Evolutionary conservation across 495 filamentous ascomycete genomes (phyloP).

Genomic region (Durotheca rogersii): DNA sequence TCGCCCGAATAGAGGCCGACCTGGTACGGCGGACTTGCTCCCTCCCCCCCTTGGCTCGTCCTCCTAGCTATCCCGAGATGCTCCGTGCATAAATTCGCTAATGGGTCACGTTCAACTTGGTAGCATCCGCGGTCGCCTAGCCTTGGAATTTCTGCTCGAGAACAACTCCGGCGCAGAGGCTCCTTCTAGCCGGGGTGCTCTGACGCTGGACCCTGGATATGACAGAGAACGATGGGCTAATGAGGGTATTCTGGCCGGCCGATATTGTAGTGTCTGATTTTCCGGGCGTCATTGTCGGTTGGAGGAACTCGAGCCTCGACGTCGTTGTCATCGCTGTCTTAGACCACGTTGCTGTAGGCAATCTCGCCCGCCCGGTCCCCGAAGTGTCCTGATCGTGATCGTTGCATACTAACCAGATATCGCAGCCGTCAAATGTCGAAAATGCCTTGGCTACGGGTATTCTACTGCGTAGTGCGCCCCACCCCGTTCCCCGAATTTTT

Average conservation of each 20-base stretch:
- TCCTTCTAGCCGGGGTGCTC: conserved; percentile 69
- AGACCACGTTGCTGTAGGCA: conserved; percentile 82
- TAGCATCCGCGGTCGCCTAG: conserved; percentile 83
- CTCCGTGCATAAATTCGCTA: conserved; percentile 7
- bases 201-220: conserved; percentile 50
- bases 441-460: conserved; percentile 82
- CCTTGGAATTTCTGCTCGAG: conserved; percentile 87
- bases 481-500: conserved; percentile 78
- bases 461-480: conserved; percentile 77
- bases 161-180: conserved; percentile 89
- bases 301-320: conserved; percentile 89
- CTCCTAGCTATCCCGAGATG: background rate
- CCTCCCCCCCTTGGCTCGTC: no score
- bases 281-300: conserved; percentile 87
- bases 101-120: conserved; percentile 2
- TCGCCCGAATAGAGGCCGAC: conserved; percentile 47
- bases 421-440: conserved; percentile 69
- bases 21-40: conserved; percentile 38
- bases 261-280: conserved; percentile 71
- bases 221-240: conserved; percentile 93
- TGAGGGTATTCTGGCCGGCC: conserved; percentile 97
- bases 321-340: conserved; percentile 86
- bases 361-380: background rate
- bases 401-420: conserved; percentile 10
- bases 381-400: background rate